Percentiles rank a stretch among this genome's conserved stretches.
These are phyloP conservation scores for Dissophora ornata DNA, from an alignment of 192 early-diverging fungal species.

Conservation along the genomic window DNA sequence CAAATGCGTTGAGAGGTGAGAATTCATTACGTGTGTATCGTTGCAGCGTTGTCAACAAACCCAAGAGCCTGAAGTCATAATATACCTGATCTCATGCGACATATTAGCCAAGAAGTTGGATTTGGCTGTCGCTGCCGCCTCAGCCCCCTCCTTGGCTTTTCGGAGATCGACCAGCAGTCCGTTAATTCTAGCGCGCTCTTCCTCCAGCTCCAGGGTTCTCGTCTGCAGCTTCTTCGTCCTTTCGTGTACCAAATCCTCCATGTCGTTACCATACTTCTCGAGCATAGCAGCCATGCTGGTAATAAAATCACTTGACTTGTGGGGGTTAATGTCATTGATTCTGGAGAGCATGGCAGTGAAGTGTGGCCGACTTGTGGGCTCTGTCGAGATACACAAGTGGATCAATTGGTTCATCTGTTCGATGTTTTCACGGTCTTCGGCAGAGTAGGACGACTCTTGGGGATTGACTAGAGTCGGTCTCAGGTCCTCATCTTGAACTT, in stretches of 20 bases:
- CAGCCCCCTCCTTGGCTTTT: conserved; percentile 62
- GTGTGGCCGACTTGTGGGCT: conserved; percentile 30
- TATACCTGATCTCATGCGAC: conserved; percentile 68
- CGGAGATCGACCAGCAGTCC: conserved; percentile 54
- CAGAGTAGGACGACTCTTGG: not conserved
- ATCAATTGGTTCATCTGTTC: conserved; percentile 49
- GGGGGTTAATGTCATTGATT: conserved; percentile 54
- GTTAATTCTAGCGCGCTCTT: conserved; percentile 54
- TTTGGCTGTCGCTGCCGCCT: conserved; percentile 60
- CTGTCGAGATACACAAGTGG: conserved; percentile 19
- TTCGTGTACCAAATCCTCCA: conserved; percentile 57
- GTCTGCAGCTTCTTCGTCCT: conserved; percentile 54
- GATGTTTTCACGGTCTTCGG: conserved; percentile 42
- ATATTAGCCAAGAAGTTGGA: conserved; percentile 80
- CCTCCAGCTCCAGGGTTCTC: conserved; percentile 57
- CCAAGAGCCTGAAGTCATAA: too few species aligned
- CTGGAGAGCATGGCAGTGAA: conserved; percentile 41
- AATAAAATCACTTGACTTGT: conserved; percentile 52
- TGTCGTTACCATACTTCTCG: conserved; percentile 60
- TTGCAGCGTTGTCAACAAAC: too few species aligned
- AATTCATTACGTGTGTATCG: too few species aligned
- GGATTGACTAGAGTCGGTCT: conserved; percentile 22
- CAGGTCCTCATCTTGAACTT: conserved; percentile 30
- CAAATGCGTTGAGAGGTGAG: too few species aligned
- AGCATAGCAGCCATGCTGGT: conserved; percentile 59